phyloP scores from a whole-genome alignment of 257 asterid species.

The Solanum corneliomulleri region DNA sequence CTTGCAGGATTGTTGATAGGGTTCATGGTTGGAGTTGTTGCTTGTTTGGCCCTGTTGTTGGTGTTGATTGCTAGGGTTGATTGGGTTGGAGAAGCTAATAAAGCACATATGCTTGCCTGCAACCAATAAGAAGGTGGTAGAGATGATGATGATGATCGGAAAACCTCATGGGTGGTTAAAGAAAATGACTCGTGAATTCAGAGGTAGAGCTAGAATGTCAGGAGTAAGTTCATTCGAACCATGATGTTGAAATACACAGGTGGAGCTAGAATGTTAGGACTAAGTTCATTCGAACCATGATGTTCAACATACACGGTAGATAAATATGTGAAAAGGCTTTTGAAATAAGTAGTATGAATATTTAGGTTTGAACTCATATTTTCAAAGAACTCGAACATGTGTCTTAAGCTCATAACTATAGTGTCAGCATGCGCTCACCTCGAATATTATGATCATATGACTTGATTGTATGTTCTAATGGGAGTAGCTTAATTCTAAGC shows the following conservation, averaged over 20 bases:
- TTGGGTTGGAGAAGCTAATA: constrained; percentile 60
- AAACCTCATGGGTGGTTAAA: background rate
- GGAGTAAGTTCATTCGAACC: background rate
- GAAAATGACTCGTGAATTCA: background rate
- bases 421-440: background rate
- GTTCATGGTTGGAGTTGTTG: constrained; percentile 46
- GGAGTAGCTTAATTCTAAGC: background rate
- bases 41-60: constrained; percentile 46
- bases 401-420: background rate
- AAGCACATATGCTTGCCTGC: constrained; percentile 29
- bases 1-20: constrained; percentile 65
- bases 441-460: background rate
- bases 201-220: background rate
- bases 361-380: background rate
- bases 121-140: background rate
- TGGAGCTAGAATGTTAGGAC: background rate
- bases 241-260: background rate
- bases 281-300: background rate
- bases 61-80: constrained; percentile 44
- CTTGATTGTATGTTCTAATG: background rate
- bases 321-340: background rate
- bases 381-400: background rate
- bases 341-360: background rate
- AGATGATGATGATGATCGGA: constrained; percentile 7
- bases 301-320: background rate